Conservation (phyloP, 2,329 filamentous ascomycete genomes). For the Exophiala sideris region DNA sequence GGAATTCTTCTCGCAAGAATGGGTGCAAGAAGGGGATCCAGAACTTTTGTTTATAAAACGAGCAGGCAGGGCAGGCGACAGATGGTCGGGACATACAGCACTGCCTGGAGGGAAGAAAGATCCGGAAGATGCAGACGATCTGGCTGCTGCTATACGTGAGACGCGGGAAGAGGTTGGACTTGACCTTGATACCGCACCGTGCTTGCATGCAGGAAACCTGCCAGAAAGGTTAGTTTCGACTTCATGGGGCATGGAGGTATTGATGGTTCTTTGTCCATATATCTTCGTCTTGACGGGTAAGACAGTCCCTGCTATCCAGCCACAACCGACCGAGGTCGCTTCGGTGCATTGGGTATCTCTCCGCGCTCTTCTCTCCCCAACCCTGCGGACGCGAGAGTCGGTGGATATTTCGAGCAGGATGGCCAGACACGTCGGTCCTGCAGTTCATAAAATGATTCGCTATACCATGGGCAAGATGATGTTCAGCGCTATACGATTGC, state of each 20-base stretch:
- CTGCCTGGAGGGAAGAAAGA: constrained; percentile 66
- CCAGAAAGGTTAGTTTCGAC: constrained; percentile 65
- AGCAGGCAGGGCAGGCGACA: constrained; percentile 61
- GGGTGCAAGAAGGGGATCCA: constrained; percentile 64
- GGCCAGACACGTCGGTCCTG: constrained; percentile 53
- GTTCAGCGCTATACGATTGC: constrained; percentile 62
- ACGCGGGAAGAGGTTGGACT: constrained; percentile 65
- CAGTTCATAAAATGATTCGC: constrained; percentile 54
- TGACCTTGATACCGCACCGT: constrained; percentile 51
- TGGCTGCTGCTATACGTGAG: constrained; percentile 61
- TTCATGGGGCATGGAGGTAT: constrained; percentile 61
- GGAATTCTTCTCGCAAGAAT: constrained; percentile 61
- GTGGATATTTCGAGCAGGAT: constrained; percentile 63
- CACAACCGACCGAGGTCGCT: constrained; percentile 68
- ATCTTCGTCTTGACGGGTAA: constrained; percentile 61
- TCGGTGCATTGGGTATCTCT: constrained; percentile 68
- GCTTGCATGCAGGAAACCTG: constrained; percentile 57
- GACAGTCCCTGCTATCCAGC: constrained; percentile 53
- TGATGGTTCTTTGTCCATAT: constrained; percentile 69
- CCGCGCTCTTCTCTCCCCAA: constrained; percentile 57
- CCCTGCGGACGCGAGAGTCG: constrained; percentile 59
- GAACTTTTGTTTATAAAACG: constrained; percentile 71
- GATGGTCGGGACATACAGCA: constrained; percentile 68
- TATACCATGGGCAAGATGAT: constrained; percentile 63
- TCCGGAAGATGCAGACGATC: constrained; percentile 60